Percentiles rank a stretch among this genome's conserved stretches.
Evolutionary conservation across 371 early-diverging fungal genomes (phyloP).

Genomic region (Synchytrium microbalum): DNA sequence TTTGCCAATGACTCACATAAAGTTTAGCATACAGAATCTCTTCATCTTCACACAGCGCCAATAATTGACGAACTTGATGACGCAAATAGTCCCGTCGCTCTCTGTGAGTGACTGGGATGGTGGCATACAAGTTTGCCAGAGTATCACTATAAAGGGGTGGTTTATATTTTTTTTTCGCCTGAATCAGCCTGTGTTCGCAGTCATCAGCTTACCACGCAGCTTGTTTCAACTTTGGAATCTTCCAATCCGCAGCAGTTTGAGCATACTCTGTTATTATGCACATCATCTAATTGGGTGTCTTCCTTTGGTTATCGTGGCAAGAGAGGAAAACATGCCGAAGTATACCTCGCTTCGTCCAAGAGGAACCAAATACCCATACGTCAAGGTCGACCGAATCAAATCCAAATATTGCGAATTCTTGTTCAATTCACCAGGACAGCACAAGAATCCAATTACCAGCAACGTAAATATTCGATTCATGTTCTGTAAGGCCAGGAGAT

Average conservation of each 20-base stretch:
- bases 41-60: slow-evolving; percentile 11
- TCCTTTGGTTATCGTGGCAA: neutral
- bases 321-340: neutral
- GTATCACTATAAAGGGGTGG: slow-evolving; percentile 8
- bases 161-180: neutral
- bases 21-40: slow-evolving; percentile 13
- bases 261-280: slow-evolving; percentile 17
- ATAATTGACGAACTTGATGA: slow-evolving; percentile 17
- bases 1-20: slow-evolving; percentile 7
- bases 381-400: slow-evolving; percentile 10
- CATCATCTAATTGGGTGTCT: slow-evolving; percentile 9
- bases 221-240: slow-evolving; percentile 11
- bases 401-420: slow-evolving; percentile 12
- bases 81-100: slow-evolving; percentile 21
- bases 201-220: slow-evolving; percentile 3
- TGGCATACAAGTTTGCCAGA: slow-evolving; percentile 2
- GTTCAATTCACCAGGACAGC: slow-evolving; percentile 9
- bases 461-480: slow-evolving; percentile 12
- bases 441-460: slow-evolving; percentile 12
- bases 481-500: slow-evolving; percentile 9
- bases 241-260: slow-evolving; percentile 7
- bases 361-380: slow-evolving; percentile 15
- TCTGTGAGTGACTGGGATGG: slow-evolving; percentile 7
- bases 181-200: neutral
- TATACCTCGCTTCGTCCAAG: slow-evolving; percentile 19